Evolutionary conservation across 441 rosid genomes (phyloP).

Genomic region (Erodium texanum): DNA sequence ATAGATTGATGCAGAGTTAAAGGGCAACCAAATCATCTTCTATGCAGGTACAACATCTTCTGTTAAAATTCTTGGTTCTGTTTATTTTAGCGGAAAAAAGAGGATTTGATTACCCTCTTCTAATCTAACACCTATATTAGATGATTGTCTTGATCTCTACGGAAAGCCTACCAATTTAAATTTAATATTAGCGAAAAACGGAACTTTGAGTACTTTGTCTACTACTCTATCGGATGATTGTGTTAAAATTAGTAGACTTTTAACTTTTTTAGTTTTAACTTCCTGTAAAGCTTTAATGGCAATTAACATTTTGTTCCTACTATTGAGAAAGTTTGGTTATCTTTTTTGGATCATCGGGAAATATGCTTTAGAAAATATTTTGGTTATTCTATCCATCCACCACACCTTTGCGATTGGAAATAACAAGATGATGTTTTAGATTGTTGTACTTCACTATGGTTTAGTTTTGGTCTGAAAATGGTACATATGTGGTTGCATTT

Average conservation of each 20-base stretch:
- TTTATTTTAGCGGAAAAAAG: not conserved
- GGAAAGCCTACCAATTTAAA: too few relatives aligned
- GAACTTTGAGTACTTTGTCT: too few relatives aligned
- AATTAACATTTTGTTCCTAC: too few relatives aligned
- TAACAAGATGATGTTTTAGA: not conserved
- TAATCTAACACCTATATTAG: too few relatives aligned
- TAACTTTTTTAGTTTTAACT: not conserved
- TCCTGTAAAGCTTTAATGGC: not conserved
- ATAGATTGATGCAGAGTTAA: conserved; percentile 38
- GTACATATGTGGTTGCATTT: not conserved
- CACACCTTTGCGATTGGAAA: not conserved
- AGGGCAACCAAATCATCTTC: conserved; percentile 62
- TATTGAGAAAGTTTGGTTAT: not conserved
- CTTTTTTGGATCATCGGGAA: not conserved
- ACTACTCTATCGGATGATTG: too few relatives aligned
- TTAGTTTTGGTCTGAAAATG: not conserved
- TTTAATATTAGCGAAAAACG: too few relatives aligned
- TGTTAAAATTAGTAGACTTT: too few relatives aligned
- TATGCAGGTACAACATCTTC: conserved; percentile 46
- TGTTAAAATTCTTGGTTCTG: not conserved
- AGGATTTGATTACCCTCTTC: too few relatives aligned
- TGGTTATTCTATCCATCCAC: not conserved
- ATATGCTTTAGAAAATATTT: not conserved
- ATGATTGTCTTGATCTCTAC: too few relatives aligned
- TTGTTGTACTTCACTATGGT: not conserved